Evolutionary conservation across 495 filamentous ascomycete genomes (phyloP), one percentile per base, ranked within the genome.

Genomic region (Neurospora intermedia): DNA sequence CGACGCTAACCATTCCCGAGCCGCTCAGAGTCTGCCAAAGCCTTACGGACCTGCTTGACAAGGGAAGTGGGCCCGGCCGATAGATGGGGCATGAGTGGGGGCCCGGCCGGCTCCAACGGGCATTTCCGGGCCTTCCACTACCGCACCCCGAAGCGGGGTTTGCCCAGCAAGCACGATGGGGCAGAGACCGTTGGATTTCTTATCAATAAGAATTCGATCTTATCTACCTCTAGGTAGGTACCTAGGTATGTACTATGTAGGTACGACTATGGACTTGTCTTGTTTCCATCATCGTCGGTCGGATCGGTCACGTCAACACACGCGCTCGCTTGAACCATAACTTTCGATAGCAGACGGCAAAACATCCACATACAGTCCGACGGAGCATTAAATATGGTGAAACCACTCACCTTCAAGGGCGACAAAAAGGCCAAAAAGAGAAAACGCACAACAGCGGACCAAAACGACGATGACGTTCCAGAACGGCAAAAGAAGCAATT

Each of bases 401-500:
- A 96, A 81, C 88, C 95, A 62, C 86, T 99, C 62, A 85, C 88
- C 45, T 99, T 99, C 85, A 99, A 99, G 85, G 96, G 96, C 84
- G 96, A 99, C 82, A 97, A 94, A 81, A 94, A 95, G 82, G 83
- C 89, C 35, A 98, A 96, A 81, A 98, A 97, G 82, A 88, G 94
- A 79, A 98, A 97, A 84, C 87, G 89, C 59, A 78, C 83, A 38
- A 81, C 83, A 75, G 81, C 43, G 18, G 82, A 46, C 83, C 83
- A 75, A 82, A 31, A 82, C 76, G 83, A 79, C 73, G 82, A 80
- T 74, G 72, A 80, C 4, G 71, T 79, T 9, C 75, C 76, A 31
- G 77, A 83, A 2, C 54, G 54, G 15, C 23, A 35, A 62, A 27
- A 35, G 16, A 66, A 66, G 31, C 27, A 66, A 66, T 6, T 10